phyloP scores from a whole-genome alignment of 768 basidiomycete genomes.

The Cantharellus cinnabarinus region DNA sequence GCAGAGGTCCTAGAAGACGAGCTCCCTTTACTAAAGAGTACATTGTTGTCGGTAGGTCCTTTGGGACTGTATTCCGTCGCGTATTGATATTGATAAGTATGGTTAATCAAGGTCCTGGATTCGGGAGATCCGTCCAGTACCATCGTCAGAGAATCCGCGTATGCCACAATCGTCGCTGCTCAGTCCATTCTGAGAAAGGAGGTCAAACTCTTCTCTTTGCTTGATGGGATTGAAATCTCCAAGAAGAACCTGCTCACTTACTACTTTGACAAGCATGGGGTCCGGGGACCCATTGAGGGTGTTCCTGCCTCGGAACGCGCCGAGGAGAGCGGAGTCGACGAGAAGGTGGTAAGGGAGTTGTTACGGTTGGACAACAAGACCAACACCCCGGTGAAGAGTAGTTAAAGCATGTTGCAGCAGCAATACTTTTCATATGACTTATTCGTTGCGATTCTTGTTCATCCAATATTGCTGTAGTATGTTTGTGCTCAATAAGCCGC shows the following conservation, averaged over 20 bases:
- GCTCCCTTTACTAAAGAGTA: conserved; percentile 50
- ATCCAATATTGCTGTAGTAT: too few relatives aligned
- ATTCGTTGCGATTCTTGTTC: too few relatives aligned
- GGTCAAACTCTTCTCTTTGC: conserved; percentile 55
- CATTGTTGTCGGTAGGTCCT: conserved; percentile 37
- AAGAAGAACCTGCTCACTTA: conserved; percentile 83
- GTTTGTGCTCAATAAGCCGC: too few relatives aligned
- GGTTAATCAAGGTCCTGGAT: conserved; percentile 1
- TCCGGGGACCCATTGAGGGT: conserved; percentile 26
- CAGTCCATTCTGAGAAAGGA: conserved; percentile 71
- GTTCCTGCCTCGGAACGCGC: conserved; percentile 9
- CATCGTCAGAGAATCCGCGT: conserved; percentile 65
- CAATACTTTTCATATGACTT: too few relatives aligned
- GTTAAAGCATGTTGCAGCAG: too few relatives aligned
- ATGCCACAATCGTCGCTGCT: conserved; percentile 62
- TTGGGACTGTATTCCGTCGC: not conserved
- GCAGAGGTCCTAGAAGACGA: conserved; percentile 76
- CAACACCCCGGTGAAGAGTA: conserved; percentile 32
- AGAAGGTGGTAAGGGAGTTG: conserved; percentile 63
- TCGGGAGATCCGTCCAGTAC: conserved; percentile 3
- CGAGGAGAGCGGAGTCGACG: conserved; percentile 19
- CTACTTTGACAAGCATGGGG: conserved; percentile 73
- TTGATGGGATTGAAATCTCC: conserved; percentile 70
- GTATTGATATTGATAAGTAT: conserved; percentile 25
- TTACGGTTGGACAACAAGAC: conserved; percentile 58